phyloP scores from a whole-genome alignment of 2,329 filamentous ascomycete genomes.

The Cordyceps farinosa region DNA sequence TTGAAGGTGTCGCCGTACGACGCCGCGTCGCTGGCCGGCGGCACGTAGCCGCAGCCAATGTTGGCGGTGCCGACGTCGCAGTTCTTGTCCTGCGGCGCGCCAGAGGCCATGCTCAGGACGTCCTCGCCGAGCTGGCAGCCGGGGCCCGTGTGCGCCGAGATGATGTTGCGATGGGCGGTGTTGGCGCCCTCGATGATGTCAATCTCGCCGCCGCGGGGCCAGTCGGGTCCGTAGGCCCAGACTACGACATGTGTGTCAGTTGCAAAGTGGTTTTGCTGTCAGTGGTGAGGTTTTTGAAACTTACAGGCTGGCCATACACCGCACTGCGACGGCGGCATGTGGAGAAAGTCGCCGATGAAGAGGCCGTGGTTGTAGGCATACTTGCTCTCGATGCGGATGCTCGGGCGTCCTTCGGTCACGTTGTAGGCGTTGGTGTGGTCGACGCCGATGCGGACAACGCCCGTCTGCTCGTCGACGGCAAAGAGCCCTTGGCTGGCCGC shows the following conservation, averaged over 20 bases:
- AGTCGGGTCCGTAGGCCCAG: conserved; percentile 53
- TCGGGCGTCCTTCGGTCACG: conserved; percentile 45
- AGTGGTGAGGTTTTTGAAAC: conserved; percentile 20
- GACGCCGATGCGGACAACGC: conserved; percentile 45
- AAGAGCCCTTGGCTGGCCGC: conserved; percentile 40
- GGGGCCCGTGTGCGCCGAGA: conserved; percentile 57
- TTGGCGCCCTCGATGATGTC: conserved; percentile 72
- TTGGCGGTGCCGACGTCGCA: conserved; percentile 37
- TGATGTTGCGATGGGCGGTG: conserved; percentile 52
- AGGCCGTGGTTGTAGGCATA: conserved; percentile 62
- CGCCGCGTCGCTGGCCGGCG: conserved; percentile 38
- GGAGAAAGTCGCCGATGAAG: conserved; percentile 67
- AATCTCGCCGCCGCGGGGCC: conserved; percentile 63
- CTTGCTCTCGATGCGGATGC: conserved; percentile 64
- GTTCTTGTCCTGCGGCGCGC: conserved; percentile 25
- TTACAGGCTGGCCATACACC: conserved; percentile 71
- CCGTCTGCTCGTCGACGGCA: conserved; percentile 37
- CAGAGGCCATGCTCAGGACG: conserved; percentile 11
- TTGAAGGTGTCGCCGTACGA: conserved; percentile 66
- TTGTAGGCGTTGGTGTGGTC: conserved; percentile 39
- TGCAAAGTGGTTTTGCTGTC: background rate
- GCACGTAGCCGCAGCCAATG: conserved; percentile 44
- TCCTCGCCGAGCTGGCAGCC: conserved; percentile 29
- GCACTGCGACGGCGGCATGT: conserved; percentile 69
- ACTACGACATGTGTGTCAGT: conserved; percentile 31